Percentiles rank a stretch among this genome's conserved stretches.
phyloP scores from a whole-genome alignment of 768 basidiomycete genomes.

The Rhizopogon vesiculosus region DNA sequence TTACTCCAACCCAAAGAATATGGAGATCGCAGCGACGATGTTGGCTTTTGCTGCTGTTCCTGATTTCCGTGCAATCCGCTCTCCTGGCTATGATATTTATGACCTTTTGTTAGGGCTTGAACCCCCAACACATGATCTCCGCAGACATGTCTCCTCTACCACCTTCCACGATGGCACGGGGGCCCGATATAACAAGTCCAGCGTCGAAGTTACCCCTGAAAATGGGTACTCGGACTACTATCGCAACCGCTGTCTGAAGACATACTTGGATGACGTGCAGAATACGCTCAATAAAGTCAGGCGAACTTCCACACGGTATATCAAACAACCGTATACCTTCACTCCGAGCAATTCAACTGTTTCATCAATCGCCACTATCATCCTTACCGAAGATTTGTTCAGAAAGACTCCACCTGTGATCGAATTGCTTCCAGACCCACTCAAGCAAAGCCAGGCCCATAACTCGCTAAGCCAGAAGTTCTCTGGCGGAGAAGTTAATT shows the following conservation, averaged over 20 bases:
- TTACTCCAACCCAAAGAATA: slow-evolving; percentile 14
- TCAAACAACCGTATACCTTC: neutral
- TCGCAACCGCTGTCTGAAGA: slow-evolving; percentile 8
- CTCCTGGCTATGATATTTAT: slow-evolving; percentile 4
- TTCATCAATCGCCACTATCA: neutral
- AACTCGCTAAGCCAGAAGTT: neutral
- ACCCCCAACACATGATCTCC: slow-evolving; percentile 1
- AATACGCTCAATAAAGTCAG: neutral
- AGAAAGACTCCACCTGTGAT: neutral
- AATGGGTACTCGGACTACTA: slow-evolving; percentile 11
- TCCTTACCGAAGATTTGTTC: neutral
- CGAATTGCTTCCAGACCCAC: neutral
- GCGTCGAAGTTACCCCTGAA: neutral
- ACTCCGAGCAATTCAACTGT: neutral
- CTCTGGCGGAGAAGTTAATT: neutral
- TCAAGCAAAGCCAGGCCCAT: neutral
- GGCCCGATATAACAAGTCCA: slow-evolving; percentile 2
- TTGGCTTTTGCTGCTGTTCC: slow-evolving; percentile 22
- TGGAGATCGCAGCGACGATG: slow-evolving; percentile 18
- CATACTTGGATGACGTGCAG: slow-evolving; percentile 10
- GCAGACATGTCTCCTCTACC: neutral
- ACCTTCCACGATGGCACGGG: slow-evolving; percentile 7
- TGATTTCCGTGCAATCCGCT: slow-evolving; percentile 4
- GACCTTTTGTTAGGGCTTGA: slow-evolving; percentile 5
- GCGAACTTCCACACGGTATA: neutral